Conservation (phyloP, 2,329 filamentous ascomycete genomes). For the Pseudogymnoascus sp. region DNA sequence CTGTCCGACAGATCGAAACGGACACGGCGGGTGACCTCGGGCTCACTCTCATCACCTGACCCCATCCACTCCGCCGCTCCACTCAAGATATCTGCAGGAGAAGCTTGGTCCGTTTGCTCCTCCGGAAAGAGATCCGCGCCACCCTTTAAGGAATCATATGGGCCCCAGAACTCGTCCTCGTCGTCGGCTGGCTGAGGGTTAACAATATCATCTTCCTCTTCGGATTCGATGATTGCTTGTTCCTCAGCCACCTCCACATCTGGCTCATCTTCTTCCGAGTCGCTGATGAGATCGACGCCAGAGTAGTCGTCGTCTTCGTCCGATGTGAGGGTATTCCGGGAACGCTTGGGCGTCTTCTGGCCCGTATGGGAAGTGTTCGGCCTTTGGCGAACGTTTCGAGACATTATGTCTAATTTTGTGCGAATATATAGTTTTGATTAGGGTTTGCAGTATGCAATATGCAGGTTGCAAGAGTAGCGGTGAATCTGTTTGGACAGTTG, state of each 20-base stretch:
- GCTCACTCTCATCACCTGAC: constrained; percentile 12
- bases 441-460: not conserved
- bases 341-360: constrained; percentile 17
- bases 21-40: constrained; percentile 41
- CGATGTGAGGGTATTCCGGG: constrained; percentile 43
- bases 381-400: constrained; percentile 44
- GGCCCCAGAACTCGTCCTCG: constrained; percentile 34
- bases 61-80: constrained; percentile 14
- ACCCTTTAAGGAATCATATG: constrained; percentile 46
- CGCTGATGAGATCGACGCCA: constrained; percentile 69
- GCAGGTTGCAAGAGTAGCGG: constrained; percentile 2
- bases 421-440: constrained; percentile 5
- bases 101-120: constrained; percentile 18
- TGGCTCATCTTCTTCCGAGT: constrained; percentile 71
- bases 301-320: constrained; percentile 62
- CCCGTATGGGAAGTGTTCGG: constrained; percentile 31
- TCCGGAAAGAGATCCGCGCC: constrained; percentile 28
- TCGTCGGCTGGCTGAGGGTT: constrained; percentile 27
- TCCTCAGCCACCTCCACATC: constrained; percentile 73
- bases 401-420: constrained; percentile 19
- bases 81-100: constrained; percentile 14
- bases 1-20: constrained; percentile 65
- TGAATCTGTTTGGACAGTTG: constrained; percentile 3
- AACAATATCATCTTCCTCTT: constrained; percentile 34
- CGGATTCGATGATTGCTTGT: constrained; percentile 54